Percentiles rank a stretch among this genome's conserved stretches.
Conservation (phyloP, 139 green algal genomes). For the Chara braunii region DNA sequence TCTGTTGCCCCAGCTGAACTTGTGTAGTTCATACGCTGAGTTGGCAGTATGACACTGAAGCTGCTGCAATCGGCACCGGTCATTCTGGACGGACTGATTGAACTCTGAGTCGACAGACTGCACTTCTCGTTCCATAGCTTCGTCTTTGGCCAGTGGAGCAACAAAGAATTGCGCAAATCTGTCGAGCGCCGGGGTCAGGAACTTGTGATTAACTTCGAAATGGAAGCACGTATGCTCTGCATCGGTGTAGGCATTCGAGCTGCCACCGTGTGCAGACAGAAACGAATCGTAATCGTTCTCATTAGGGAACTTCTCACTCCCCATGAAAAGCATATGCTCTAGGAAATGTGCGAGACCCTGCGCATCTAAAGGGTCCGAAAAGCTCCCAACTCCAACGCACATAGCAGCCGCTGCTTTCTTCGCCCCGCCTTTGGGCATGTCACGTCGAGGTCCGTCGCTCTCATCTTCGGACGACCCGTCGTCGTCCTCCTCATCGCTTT, state of each 20-base stretch:
- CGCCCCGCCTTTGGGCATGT: background rate
- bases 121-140: constrained; percentile 84
- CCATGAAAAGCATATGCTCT: constrained; percentile 99
- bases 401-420: constrained; percentile 78
- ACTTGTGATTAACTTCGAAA: constrained; percentile 74
- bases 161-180: constrained; percentile 94
- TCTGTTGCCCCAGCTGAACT: constrained; percentile 88
- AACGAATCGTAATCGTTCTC: constrained; percentile 96
- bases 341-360: constrained; percentile 26
- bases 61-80: constrained; percentile 70
- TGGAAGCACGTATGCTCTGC: constrained; percentile 81
- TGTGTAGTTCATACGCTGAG: constrained; percentile 64
- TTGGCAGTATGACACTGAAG: constrained; percentile 71
- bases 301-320: constrained; percentile 76
- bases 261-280: constrained; percentile 70
- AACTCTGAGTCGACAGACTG: constrained; percentile 56
- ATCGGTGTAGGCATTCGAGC: constrained; percentile 91
- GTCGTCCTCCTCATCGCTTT: constrained; percentile 15
- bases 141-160: constrained; percentile 68
- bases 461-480: constrained; percentile 15
- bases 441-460: background rate
- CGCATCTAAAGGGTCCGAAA: constrained; percentile 71
- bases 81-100: constrained; percentile 64
- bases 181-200: constrained; percentile 72
- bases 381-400: constrained; percentile 77